Conservation (phyloP, 768 basidiomycete genomes). For the Russula earlei region DNA sequence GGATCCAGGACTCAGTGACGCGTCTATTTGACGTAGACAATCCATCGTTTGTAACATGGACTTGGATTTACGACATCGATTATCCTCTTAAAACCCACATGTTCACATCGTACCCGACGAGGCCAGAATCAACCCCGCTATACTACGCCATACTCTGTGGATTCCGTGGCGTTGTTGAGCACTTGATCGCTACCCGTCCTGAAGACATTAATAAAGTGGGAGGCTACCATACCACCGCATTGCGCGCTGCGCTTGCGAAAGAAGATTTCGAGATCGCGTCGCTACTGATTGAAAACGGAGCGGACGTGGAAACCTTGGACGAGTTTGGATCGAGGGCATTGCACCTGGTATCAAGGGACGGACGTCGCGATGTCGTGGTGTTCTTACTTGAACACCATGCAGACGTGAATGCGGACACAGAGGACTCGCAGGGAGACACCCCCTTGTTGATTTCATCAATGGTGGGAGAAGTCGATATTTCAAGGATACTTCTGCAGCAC, state of each 20-base stretch:
- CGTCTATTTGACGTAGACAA: not conserved
- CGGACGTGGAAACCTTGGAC: not conserved
- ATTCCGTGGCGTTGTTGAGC: not conserved
- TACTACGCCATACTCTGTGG: constrained; percentile 9
- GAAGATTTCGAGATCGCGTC: not conserved
- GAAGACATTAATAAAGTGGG: not conserved
- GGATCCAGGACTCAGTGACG: not conserved
- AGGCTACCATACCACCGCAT: not conserved
- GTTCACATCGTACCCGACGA: not conserved
- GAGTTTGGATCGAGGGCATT: not conserved
- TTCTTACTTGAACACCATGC: not conserved
- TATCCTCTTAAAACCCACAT: not conserved
- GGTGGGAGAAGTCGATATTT: no score
- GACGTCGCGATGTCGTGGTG: not conserved
- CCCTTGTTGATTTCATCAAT: no score
- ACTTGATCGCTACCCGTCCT: not conserved
- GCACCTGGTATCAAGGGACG: not conserved
- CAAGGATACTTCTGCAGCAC: no score
- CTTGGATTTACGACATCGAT: not conserved
- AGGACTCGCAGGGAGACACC: no score
- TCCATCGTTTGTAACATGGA: not conserved
- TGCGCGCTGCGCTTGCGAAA: not conserved
- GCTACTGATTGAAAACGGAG: not conserved
- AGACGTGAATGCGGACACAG: not conserved
- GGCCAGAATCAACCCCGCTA: not conserved